Base-by-base conservation (phyloP, 495 filamentous ascomycete species). In the Penicillium silybi region DNA sequence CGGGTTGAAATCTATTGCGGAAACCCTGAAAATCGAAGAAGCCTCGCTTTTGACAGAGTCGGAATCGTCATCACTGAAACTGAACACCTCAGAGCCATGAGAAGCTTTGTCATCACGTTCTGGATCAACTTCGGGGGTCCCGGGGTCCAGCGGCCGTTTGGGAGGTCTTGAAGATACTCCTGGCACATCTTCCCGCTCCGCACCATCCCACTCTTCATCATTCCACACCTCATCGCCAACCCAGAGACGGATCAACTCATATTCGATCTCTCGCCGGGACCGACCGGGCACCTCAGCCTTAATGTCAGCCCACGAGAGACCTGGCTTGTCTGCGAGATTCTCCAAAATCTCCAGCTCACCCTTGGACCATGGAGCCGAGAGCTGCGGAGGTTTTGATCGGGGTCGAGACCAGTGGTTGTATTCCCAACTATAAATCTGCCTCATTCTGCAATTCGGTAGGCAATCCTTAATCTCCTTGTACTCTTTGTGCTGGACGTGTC, bases 221-320 rank as follows among this genome's bases (percentile, higher is more conserved):
- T 19, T 19, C 59, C 59, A 62, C 16, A 56, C 46, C 4, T 58
- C 56, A 50, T 62, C 52, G 9, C 59, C 67, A 41, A 61, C 69
- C 66, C 68, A 76, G 16, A 64, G 52, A 50, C 62, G 64, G 42
- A 76, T 49, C 51, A 75, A 44, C 40, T 76, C 64, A 49, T 66
- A 68, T 44, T 76, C 71, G 38, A 73, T 59, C 43, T 73, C 73
- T 17, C 59, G 42, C 27, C 56, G 56, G 16, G 68, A 58, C 13
- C 73, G 66, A 38, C 56, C 52, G 10, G 65, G 67, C 9, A 76
- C 48, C 19, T 56, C 50, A 16, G 48, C 42, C 29, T 58, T 62
- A 15, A 76, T 66, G 19, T 48, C 49, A 54, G 46, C 15, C 71
- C 71, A 76, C 11, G 60, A 61, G 11, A 75, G 61, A 49, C 61